Evolutionary conservation across 257 asterid species (phyloP), one percentile per base, ranked within the genome.

Genomic region (Cruciata laevipes): DNA sequence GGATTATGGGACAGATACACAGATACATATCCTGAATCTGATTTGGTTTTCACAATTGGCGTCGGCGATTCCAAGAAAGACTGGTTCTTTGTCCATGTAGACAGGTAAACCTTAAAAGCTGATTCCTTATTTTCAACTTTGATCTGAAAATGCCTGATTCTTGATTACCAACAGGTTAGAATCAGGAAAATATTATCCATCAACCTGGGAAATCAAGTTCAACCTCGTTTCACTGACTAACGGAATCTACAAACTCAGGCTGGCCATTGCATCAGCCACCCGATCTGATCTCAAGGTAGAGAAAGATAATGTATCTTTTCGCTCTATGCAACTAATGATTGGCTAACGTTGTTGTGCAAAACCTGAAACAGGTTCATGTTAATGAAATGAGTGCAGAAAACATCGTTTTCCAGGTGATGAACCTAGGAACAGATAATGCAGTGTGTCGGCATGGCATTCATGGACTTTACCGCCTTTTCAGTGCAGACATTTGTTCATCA

Each of bases 1-100:
- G 86, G 91, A 32, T 61, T 85, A 8, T 85, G 91, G 88, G 86
- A 85, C 70, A 71, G 91, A 75, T 85, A 85, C 76, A 79, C 86
- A 0, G 86, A 85, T 55, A 25, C 65, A 33, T 42, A 83, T 75
- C 86, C 88, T 0, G 61, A 57, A 16, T 69, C 78, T 49, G 88
- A 83, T 75, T 78, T 76, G 64, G 79, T 78, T 74, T 85, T 78
- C 78, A 82, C 83, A 9, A 21, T 80, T 23, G 84, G 86, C 31
- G 57, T 75, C 38, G 81, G 71, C 31, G 74, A 77, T 76, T 82
- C 85, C 37, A 85, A 70, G 71, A 79, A 77, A 69, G 88, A 81
- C 74, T 85, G 88, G 88, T 83, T 85, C 78, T 85, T 83, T 61
- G 86, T 84, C 73, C 88, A 83, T 18, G 88, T 83, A 7, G 82